Base-by-base conservation (phyloP, 2,329 filamentous ascomycete genomes). In the Ophiobolus disseminans region DNA sequence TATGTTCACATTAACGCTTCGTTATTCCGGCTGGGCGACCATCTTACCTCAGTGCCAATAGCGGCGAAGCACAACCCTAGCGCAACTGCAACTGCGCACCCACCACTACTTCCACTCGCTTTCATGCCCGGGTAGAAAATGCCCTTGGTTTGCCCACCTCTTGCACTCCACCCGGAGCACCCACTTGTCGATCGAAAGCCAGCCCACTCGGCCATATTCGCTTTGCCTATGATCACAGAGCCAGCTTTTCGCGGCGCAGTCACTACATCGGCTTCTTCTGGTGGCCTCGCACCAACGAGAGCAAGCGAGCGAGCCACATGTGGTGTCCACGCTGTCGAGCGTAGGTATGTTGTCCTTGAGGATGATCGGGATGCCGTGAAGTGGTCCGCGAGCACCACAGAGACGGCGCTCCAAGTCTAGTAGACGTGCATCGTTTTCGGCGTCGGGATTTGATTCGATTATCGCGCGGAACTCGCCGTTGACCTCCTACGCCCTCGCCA, bases 341-440 rank as follows among this genome's bases (percentile, higher is more conserved):
- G 84, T 87, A 42, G 77, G 77, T 62, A 83, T 78, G 64, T 86
- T 87, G 69, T 87, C 85, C 68, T 87, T 87, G 5, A 86, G 68
- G 4, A 87, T 62, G 7, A 85, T 68, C 1, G 84, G 84, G 13
- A 87, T 75, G 62, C 84, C 84, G 64, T 86, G 82, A 2, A 87
- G 71, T 0, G 73, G 57, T 2, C 76, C 77, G 0, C 75, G 76
- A 17, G 67, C 65, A 55, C 81, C 79, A 9, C 76, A 75, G 2
- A 70, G 55, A 1, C 73, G 65, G 7, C 82, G 62, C 17, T 63
- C 59, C 2, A 42, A 40, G 59, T 86, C 83, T 9, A 82, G 66
- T 1, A 66, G 56, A 41, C 79, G 75, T 3, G 85, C 84, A 3
- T 69, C 67, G 1, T 47, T 25, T 2, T 81, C 57, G 2, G 78